A percentile compares a stretch with the other conserved stretches of the same genome.
These are phyloP conservation scores for Dioscorea cayenensis DNA, from an alignment of 116 monocot genomes.

Conservation along the genomic window DNA sequence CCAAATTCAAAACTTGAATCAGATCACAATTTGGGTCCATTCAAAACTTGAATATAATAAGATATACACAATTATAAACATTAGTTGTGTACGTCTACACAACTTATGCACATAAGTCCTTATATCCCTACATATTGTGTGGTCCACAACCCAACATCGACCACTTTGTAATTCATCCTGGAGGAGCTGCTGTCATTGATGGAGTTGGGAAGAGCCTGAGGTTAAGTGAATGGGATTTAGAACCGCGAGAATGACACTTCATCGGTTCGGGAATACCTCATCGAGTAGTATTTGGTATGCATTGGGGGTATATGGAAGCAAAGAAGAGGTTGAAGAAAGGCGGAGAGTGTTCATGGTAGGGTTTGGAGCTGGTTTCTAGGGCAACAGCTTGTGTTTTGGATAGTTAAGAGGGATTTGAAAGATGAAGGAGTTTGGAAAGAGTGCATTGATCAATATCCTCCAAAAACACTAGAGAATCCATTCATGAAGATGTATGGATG, in stretches of 20 bases:
- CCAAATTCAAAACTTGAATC: no score
- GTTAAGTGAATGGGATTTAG: slow-evolving; percentile 41
- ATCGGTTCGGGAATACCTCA: slow-evolving; percentile 84
- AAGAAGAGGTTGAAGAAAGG: slow-evolving; percentile 57
- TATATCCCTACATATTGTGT: no score
- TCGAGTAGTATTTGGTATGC: slow-evolving; percentile 89
- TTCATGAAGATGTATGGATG: slow-evolving; percentile 69
- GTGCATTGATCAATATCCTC: slow-evolving; percentile 60
- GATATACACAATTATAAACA: no score
- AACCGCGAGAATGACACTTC: slow-evolving; percentile 80
- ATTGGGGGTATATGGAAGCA: slow-evolving; percentile 74
- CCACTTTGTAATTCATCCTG: slow-evolving; percentile 84
- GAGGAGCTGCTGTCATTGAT: slow-evolving; percentile 78
- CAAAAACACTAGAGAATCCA: slow-evolving; percentile 42
- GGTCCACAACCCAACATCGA: slow-evolving; percentile 54
- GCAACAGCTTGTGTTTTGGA: slow-evolving; percentile 86
- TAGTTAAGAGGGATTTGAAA: slow-evolving; percentile 40
- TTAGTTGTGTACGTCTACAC: no score
- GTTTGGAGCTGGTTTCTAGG: slow-evolving; percentile 87
- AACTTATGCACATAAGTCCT: no score
- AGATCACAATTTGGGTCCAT: no score
- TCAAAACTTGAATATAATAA: no score
- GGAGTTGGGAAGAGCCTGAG: slow-evolving; percentile 59
- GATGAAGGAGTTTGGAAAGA: slow-evolving; percentile 59
- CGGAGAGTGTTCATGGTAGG: slow-evolving; percentile 70